These are phyloP conservation scores for Helotiales sp. DNA, from an alignment of 2,329 filamentous ascomycete species.

Conservation along the genomic window DNA sequence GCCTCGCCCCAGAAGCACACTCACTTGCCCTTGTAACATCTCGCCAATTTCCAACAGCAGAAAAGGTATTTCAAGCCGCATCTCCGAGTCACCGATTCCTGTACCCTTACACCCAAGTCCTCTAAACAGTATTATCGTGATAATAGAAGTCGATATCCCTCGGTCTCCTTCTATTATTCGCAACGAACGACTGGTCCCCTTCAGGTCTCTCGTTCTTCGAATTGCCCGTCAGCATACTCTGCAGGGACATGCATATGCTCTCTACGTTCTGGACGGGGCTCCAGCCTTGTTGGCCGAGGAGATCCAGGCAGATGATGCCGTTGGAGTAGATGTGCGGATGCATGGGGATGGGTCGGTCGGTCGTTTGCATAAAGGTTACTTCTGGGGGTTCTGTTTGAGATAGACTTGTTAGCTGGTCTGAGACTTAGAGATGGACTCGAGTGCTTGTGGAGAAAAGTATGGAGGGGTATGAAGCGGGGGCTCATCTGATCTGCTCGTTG, in stretches of 20 bases:
- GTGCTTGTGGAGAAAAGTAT: not conserved
- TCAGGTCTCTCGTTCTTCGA: slow-evolving; percentile 87
- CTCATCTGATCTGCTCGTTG: not conserved
- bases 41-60: not conserved
- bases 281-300: slow-evolving; percentile 88
- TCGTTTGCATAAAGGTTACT: slow-evolving; percentile 79
- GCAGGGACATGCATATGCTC: slow-evolving; percentile 94
- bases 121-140: slow-evolving; percentile 77
- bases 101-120: not conserved
- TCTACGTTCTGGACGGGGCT: slow-evolving; percentile 96
- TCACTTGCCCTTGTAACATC: not conserved
- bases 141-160: slow-evolving; percentile 93
- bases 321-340: slow-evolving; percentile 98
- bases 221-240: slow-evolving; percentile 98
- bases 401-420: not conserved
- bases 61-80: no score
- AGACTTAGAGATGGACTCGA: not conserved
- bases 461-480: not conserved
- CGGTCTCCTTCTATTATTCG: slow-evolving; percentile 76
- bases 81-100: no score
- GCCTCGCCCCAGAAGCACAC: not conserved
- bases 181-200: slow-evolving; percentile 88
- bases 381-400: slow-evolving; percentile 80
- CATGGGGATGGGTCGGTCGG: slow-evolving; percentile 77
- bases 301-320: slow-evolving; percentile 96